Evolutionary conservation across 2,329 filamentous ascomycete species (phyloP).

Genomic region (Cercospora canescens): DNA sequence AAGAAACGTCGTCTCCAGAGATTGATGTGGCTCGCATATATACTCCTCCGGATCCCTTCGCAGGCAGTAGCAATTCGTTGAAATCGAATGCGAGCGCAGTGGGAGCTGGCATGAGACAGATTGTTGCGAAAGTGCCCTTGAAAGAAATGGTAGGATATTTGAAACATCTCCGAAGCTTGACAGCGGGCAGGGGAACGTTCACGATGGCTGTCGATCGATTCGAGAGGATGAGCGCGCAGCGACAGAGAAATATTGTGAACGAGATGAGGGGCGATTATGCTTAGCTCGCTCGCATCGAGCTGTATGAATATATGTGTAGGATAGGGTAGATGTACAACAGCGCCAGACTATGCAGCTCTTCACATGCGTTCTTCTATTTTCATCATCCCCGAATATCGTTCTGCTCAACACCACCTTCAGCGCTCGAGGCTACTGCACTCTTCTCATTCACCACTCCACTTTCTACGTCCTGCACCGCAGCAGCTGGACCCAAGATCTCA

Average conservation of each 20-base stretch:
- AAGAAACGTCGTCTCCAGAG: slow-evolving; percentile 24
- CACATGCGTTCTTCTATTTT: background rate
- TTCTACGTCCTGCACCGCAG: background rate
- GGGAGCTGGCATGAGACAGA: slow-evolving; percentile 45
- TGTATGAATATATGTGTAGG: background rate
- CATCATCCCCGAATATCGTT: no score
- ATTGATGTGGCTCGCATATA: slow-evolving; percentile 80
- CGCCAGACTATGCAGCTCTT: background rate
- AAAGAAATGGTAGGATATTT: slow-evolving; percentile 98
- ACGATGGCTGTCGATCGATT: slow-evolving; percentile 73
- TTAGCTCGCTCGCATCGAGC: background rate
- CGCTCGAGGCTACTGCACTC: background rate
- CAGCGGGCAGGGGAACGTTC: slow-evolving; percentile 77
- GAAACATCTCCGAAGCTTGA: slow-evolving; percentile 83
- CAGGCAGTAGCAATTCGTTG: slow-evolving; percentile 20
- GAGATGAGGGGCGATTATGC: slow-evolving; percentile 35
- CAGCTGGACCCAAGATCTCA: background rate
- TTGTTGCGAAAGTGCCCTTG: slow-evolving; percentile 84
- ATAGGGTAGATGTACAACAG: background rate
- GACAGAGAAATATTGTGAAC: slow-evolving; percentile 58
- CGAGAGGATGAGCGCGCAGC: slow-evolving; percentile 63
- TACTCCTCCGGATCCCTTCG: slow-evolving; percentile 82
- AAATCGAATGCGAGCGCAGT: slow-evolving; percentile 19
- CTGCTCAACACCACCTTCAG: background rate
- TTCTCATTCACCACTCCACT: background rate